Base-by-base conservation (phyloP, 2,329 filamentous ascomycete species). In the Ophiostoma populinum region DNA sequence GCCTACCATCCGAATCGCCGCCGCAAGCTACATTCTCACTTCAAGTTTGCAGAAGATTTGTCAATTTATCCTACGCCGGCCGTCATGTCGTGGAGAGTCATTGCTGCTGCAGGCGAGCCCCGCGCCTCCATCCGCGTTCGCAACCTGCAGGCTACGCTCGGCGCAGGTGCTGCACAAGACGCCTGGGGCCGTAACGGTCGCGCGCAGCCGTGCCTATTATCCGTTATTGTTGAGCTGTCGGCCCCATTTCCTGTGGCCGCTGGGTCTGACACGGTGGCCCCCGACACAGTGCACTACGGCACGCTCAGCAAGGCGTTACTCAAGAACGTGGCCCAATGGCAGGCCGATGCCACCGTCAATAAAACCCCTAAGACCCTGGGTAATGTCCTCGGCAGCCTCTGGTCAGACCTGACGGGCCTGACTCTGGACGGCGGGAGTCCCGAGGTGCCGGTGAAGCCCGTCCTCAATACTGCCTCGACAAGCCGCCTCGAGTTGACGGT, bases 271-370 rank as follows among this genome's bases (percentile, higher is more conserved):
- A 56, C 56, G 7, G 64, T 86, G 22, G 65, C 70, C 30, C 53
- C 55, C n/a, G 78, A 78, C 49, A 85, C 80, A 2, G 70, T 83
- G 17, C 76, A 86, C 55, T 86, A 86, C 47, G 79, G 80, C 2
- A 62, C 58, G 8, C 60, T 85, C 11, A 75, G 71, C 56, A 82
- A 83, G 55, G 60, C 62, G 0, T 60, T 85, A 11, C 55, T 76
- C 21, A 51, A 53, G 17, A 57, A 56, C 10, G 48, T 75, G 24
- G 42, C 34, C 22, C 3, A 18, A 20, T 41, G 39, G 25, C 15
- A 28, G 24, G 19, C 45, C 53, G 30, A 52, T 3, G 50, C 51
- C 21, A 32, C 41, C 13, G 39, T 24, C 9, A 7, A 11, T n/a
- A n/a, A n/a, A n/a, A n/a, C n/a, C n/a, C 15, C 13, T 32, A 32